Conservation (phyloP, 2,329 filamentous ascomycete species). For the Colletotrichum cordylinicola region DNA sequence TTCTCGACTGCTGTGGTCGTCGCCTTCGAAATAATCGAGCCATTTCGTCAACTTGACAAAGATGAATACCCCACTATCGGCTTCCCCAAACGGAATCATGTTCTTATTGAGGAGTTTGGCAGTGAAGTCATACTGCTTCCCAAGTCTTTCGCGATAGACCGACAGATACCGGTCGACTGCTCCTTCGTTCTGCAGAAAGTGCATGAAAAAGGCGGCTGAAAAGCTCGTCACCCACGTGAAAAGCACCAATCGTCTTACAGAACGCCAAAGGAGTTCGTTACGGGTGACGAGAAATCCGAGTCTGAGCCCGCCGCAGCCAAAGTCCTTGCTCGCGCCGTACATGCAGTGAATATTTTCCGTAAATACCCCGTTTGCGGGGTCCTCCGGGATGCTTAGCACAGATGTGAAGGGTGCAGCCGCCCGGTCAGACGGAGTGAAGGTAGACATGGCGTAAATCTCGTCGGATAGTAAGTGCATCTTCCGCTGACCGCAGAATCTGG, state of each 20-base stretch:
- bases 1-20: background rate
- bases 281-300: background rate
- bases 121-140: background rate
- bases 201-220: background rate
- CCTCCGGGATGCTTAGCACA: background rate
- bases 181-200: background rate
- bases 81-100: background rate
- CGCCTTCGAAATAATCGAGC: background rate
- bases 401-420: background rate
- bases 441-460: conserved; percentile 5
- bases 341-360: background rate
- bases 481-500: background rate
- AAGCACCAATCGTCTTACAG: background rate
- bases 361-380: background rate
- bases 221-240: background rate
- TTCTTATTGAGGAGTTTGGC: background rate
- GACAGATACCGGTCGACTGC: background rate
- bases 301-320: background rate
- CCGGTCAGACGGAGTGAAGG: background rate
- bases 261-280: background rate
- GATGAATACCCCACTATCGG: background rate
- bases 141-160: background rate
- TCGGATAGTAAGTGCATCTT: conserved; percentile 1
- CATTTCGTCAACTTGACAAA: background rate
- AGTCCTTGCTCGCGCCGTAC: conserved; percentile 7